Evolutionary conservation across 169 alveolate genomes (phyloP).

Genomic region (Plasmodium adleri): DNA sequence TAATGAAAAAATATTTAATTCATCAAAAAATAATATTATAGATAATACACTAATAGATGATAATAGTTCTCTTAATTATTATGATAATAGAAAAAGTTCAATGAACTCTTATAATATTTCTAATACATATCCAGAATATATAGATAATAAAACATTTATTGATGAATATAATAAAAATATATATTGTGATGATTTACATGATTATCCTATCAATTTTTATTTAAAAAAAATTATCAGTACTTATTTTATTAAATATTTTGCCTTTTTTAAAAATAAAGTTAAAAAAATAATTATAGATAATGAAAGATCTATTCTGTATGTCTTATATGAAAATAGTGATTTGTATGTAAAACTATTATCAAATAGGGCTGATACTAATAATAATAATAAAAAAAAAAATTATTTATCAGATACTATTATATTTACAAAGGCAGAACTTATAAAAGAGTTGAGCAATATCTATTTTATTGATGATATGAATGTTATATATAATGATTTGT

Average conservation of each 20-base stretch:
- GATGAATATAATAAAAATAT: slow-evolving; percentile 40
- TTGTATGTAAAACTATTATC: slow-evolving; percentile 44
- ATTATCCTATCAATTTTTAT: slow-evolving; percentile 38
- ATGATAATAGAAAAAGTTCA: neutral
- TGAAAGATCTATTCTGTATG: slow-evolving; percentile 68
- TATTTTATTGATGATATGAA: slow-evolving; percentile 41
- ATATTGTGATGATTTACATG: slow-evolving; percentile 54
- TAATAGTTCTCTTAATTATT: neutral
- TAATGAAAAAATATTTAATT: slow-evolving; percentile 27
- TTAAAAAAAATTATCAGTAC: slow-evolving; percentile 54
- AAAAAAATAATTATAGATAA: slow-evolving; percentile 59
- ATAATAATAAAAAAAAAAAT: neutral
- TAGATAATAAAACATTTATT: neutral
- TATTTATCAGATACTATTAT: slow-evolving; percentile 53
- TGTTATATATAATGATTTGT: neutral
- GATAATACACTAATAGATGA: neutral
- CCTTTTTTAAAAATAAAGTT: slow-evolving; percentile 48
- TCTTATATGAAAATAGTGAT: slow-evolving; percentile 32
- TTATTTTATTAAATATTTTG: slow-evolving; percentile 30
- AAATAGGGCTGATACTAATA: neutral
- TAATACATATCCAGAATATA: neutral
- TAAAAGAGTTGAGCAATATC: slow-evolving; percentile 22
- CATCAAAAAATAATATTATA: neutral
- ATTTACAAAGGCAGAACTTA: slow-evolving; percentile 29
- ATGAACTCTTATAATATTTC: neutral